phyloP scores from a whole-genome alignment of 2,329 filamentous ascomycete genomes.

The Colletotrichum aenigma region DNA sequence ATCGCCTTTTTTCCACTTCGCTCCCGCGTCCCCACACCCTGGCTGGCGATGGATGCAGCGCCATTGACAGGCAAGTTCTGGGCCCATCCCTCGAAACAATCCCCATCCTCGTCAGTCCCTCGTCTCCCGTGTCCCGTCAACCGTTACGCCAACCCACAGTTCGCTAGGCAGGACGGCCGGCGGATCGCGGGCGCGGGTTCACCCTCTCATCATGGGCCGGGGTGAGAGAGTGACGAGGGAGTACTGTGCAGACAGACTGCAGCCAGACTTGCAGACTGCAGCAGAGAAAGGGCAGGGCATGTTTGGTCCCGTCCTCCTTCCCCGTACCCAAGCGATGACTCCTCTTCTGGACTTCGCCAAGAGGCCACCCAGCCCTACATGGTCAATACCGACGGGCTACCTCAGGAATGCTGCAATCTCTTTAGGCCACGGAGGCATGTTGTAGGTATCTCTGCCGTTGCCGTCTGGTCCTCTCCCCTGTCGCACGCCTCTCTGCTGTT shows the following conservation, averaged over 20 bases:
- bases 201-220: background rate
- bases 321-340: constrained; percentile 2
- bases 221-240: background rate
- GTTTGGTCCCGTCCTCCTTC: background rate
- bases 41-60: background rate
- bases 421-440: background rate
- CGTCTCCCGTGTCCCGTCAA: background rate
- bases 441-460: constrained; percentile 10
- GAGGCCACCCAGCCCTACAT: constrained; percentile 16
- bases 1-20: constrained; percentile 18
- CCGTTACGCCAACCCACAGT: background rate
- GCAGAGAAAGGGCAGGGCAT: background rate
- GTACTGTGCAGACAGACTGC: background rate
- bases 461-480: background rate
- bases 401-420: constrained; percentile 16
- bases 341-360: background rate
- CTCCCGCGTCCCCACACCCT: background rate
- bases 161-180: background rate
- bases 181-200: background rate
- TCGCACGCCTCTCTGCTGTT: background rate
- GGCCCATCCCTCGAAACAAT: background rate
- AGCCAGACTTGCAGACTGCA: background rate
- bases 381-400: constrained; percentile 10
- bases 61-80: background rate
- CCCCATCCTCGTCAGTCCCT: background rate